Percentiles rank a stretch among this genome's conserved stretches.
Conservation (phyloP, 2,329 filamentous ascomycete species). For the Xylaria sp. region DNA sequence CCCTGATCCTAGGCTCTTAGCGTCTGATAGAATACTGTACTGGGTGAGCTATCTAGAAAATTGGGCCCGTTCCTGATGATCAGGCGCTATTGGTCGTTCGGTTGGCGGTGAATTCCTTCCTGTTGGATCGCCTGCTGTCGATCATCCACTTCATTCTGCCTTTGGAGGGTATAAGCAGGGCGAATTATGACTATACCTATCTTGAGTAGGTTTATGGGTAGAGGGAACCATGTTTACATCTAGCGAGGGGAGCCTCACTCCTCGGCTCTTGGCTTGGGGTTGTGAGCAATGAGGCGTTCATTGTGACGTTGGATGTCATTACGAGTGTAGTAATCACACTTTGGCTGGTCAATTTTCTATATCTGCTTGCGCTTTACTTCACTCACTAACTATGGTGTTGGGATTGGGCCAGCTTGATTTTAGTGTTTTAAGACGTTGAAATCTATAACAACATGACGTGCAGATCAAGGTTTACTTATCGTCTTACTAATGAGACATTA, state of each 20-base stretch:
- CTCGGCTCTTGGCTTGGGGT: neutral
- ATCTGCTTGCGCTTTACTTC: neutral
- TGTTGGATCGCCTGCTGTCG: neutral
- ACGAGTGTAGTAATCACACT: no score
- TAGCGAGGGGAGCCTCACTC: neutral
- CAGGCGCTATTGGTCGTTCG: neutral
- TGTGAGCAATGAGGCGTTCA: constrained; percentile 1
- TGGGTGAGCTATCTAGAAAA: no score
- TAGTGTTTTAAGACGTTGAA: no score
- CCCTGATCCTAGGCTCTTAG: constrained; percentile 8
- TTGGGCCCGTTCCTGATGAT: no score
- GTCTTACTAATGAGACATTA: no score
- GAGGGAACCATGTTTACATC: neutral
- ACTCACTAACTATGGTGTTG: no score
- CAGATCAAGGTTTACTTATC: no score
- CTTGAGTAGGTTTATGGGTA: neutral
- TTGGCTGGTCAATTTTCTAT: neutral
- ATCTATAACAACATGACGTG: no score
- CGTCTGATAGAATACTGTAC: neutral
- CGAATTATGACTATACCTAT: neutral
- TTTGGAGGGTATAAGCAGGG: constrained; percentile 11
- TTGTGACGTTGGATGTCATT: neutral
- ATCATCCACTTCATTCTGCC: neutral
- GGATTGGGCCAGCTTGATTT: no score
- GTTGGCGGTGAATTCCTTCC: neutral